phyloP scores from a whole-genome alignment of 371 early-diverging fungal species.

The Mucor circinelloides region DNA sequence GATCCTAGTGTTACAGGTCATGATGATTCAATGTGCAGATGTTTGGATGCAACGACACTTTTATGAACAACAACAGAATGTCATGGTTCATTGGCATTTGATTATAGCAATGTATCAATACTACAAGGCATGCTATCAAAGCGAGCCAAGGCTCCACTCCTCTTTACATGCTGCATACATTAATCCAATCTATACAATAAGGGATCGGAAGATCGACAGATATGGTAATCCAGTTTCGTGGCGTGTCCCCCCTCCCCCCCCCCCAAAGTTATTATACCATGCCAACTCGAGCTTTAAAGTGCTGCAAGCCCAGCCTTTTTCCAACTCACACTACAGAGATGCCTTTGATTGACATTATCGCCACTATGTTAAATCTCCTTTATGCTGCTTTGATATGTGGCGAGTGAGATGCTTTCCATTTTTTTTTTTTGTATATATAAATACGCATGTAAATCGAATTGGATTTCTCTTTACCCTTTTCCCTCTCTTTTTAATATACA shows the following conservation, averaged over 20 bases:
- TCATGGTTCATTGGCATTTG: background rate
- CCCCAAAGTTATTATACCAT: background rate
- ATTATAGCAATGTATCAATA: background rate
- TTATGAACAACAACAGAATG: background rate
- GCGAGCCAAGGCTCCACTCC: background rate
- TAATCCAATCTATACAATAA: background rate
- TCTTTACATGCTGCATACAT: background rate
- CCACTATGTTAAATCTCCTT: conserved; percentile 3
- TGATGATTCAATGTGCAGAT: background rate
- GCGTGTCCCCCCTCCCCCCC: background rate
- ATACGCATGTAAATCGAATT: background rate
- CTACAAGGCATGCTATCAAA: background rate
- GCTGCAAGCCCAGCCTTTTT: conserved; percentile 13
- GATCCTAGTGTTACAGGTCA: background rate
- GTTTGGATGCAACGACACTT: background rate
- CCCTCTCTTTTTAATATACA: background rate
- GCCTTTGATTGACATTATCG: background rate
- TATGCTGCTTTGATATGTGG: background rate
- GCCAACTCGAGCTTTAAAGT: background rate
- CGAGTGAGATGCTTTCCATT: background rate
- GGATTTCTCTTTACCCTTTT: background rate
- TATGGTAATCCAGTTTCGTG: conserved; percentile 5
- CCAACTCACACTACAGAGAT: background rate
- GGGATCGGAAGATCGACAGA: conserved; percentile 18
- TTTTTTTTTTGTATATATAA: conserved; percentile 9